Conservation (phyloP, 306 rosid species). For the Morella rubra region DNA sequence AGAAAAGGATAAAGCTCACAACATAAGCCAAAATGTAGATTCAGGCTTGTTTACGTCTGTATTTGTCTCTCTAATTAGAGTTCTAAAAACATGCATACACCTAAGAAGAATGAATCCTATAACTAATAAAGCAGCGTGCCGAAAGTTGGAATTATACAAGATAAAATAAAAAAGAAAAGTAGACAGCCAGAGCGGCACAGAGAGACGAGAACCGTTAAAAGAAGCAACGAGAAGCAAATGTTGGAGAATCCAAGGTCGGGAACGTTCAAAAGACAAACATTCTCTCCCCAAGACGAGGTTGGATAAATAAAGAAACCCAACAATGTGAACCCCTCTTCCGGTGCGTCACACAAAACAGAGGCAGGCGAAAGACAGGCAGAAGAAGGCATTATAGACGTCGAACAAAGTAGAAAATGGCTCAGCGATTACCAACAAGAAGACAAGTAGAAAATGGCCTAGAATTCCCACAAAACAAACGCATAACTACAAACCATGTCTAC, state of each 20-base stretch:
- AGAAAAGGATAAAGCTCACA: constrained; percentile 67
- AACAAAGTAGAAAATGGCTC: too few relatives aligned
- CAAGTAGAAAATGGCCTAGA: constrained; percentile 10
- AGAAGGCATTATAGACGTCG: constrained; percentile 5
- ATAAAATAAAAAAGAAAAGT: constrained; percentile 8
- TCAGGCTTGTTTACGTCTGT: constrained; percentile 26
- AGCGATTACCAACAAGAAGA: neutral
- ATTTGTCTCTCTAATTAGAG: constrained; percentile 25
- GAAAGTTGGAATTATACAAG: constrained; percentile 31
- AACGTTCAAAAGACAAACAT: constrained; percentile 40
- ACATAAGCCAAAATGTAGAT: constrained; percentile 40
- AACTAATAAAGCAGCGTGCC: constrained; percentile 21
- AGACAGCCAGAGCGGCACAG: constrained; percentile 31
- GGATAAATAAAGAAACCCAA: constrained; percentile 26
- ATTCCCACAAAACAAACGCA: constrained; percentile 23
- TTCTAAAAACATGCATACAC: constrained; percentile 23
- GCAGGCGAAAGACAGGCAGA: constrained; percentile 18
- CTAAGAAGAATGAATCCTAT: constrained; percentile 11
- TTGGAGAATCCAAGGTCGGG: constrained; percentile 39
- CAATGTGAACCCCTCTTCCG: constrained; percentile 20
- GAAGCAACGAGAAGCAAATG: constrained; percentile 9
- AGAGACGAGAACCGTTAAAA: constrained; percentile 42
- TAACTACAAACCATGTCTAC: constrained; percentile 35
- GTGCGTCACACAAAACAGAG: constrained; percentile 10
- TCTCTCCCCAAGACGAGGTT: constrained; percentile 45